Conservation (phyloP, 345 rosid genomes). For the Brassica rapa region DNA sequence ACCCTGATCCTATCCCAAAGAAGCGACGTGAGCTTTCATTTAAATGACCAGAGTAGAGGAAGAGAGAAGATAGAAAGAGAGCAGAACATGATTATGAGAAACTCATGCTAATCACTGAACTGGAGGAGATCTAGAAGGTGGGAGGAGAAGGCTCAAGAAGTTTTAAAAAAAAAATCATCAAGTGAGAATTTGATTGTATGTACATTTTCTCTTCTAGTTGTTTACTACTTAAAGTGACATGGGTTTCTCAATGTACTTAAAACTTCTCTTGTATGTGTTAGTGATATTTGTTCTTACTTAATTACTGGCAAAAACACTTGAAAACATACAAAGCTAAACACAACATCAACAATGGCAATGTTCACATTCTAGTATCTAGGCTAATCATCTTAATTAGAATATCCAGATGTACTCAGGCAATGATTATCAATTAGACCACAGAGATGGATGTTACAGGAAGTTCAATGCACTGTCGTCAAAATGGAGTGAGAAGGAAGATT, state of each 20-base stretch:
- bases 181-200: constrained; percentile 3
- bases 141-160: constrained; percentile 36
- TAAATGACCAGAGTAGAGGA: constrained; percentile 34
- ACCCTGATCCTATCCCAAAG: constrained; percentile 75
- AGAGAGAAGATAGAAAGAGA: constrained; percentile 11
- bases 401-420: too few species aligned
- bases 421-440: too few species aligned
- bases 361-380: too few species aligned
- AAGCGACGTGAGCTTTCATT: constrained; percentile 74
- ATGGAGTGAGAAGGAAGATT: too few species aligned
- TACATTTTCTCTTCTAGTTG: constrained; percentile 33
- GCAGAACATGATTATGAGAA: not conserved
- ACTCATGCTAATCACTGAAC: constrained; percentile 22
- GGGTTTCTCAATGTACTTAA: constrained; percentile 35
- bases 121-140: constrained; percentile 21
- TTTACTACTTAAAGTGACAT: constrained; percentile 32
- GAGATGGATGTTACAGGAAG: too few species aligned
- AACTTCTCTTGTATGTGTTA: constrained; percentile 33
- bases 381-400: too few species aligned
- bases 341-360: too few species aligned
- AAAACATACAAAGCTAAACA: not conserved
- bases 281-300: constrained; percentile 24
- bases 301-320: not conserved
- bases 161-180: not conserved
- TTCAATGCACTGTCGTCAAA: too few species aligned